phyloP scores from a whole-genome alignment of 1,139 yeast species.

The Blastobotrys capitulatus region DNA sequence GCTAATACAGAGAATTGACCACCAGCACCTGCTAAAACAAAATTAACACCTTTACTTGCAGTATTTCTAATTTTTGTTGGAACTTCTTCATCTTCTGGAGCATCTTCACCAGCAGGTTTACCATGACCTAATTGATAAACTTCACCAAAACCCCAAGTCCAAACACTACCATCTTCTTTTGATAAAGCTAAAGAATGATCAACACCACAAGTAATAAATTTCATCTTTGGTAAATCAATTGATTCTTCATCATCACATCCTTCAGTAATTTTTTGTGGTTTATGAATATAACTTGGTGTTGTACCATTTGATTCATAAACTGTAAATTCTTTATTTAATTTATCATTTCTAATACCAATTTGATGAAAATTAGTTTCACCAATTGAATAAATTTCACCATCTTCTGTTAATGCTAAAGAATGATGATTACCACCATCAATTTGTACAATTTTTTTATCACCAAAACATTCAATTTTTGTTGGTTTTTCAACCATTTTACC shows the following conservation, averaged over 20 bases:
- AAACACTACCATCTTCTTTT: slow-evolving; percentile 68
- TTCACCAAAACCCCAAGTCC: slow-evolving; percentile 98
- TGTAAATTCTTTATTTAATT: slow-evolving; percentile 50
- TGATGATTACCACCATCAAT: slow-evolving; percentile 96
- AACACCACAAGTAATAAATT: slow-evolving; percentile 72
- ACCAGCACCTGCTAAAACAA: slow-evolving; percentile 75
- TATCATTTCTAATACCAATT: slow-evolving; percentile 66
- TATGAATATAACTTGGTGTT: slow-evolving; percentile 79
- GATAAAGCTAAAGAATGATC: slow-evolving; percentile 89
- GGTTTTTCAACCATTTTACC: slow-evolving; percentile 65
- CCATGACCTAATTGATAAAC: slow-evolving; percentile 96
- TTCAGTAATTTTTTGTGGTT: slow-evolving; percentile 59
- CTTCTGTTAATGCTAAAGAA: slow-evolving; percentile 63
- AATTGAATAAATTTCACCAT: slow-evolving; percentile 73
- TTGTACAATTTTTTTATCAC: slow-evolving; percentile 50
- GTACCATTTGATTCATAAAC: slow-evolving; percentile 75
- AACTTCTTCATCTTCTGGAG: slow-evolving; percentile 40
- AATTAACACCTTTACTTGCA: slow-evolving; percentile 76
- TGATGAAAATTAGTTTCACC: slow-evolving; percentile 95
- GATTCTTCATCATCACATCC: slow-evolving; percentile 30
- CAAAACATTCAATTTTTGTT: slow-evolving; percentile 56
- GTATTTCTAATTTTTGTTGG: slow-evolving; percentile 80
- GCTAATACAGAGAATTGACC: slow-evolving; percentile 93
- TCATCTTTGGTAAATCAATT: slow-evolving; percentile 52
- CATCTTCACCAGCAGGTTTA: slow-evolving; percentile 72